Evolutionary conservation across 768 basidiomycete species (phyloP), one percentile per base, ranked within the genome.

Genomic region (Lyophyllum decastes): DNA sequence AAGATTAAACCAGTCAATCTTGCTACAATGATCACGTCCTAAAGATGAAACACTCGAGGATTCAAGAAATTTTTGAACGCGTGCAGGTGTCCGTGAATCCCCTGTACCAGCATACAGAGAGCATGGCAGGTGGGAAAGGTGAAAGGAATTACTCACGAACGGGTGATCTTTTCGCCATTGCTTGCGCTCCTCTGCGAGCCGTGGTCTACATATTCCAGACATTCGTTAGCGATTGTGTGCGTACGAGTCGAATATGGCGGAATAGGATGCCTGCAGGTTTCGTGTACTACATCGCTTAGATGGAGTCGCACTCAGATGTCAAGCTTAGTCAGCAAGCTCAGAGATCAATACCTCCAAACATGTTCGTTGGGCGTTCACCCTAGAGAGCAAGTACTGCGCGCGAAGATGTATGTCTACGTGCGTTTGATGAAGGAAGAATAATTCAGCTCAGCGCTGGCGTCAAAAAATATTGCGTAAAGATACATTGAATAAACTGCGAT

Each of bases 121-220:
- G 21, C 41, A 22, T 57, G 30, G 41, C 16, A n/a, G 38, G 46
- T 14, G 21, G 34, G 9, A 27, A 49, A 14, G 10, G 4, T 16
- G 25, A 33, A 55, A 21, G 33, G 11, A 19, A 35, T 26, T 25
- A 83, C 93, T 76, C 73, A 98, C 97, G 66, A 96, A 98, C 27
- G 97, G 97, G 74, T 99, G 97, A 64, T 98, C 97, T 74, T 95
- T 98, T 58, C 97, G 78, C 97, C 97, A 99, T 68, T 95, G 93
- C 76, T 99, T 99, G 68, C 97, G 87, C 75, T 99, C 97, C 74
- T 98, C 97, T 26, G 94, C 85, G 16, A 99, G 82, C 67, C 97
- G 89, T 34, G 90, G 87, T 72, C 94, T 86, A 72, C 94, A 95
- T 62, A 98, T 96, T 59, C 94, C 94, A 52, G 93, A 89, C 93